A percentile compares a stretch with the other conserved stretches of the same genome.
phyloP scores from a whole-genome alignment of 2,329 filamentous ascomycete genomes.

The Fusarium irregulare region DNA sequence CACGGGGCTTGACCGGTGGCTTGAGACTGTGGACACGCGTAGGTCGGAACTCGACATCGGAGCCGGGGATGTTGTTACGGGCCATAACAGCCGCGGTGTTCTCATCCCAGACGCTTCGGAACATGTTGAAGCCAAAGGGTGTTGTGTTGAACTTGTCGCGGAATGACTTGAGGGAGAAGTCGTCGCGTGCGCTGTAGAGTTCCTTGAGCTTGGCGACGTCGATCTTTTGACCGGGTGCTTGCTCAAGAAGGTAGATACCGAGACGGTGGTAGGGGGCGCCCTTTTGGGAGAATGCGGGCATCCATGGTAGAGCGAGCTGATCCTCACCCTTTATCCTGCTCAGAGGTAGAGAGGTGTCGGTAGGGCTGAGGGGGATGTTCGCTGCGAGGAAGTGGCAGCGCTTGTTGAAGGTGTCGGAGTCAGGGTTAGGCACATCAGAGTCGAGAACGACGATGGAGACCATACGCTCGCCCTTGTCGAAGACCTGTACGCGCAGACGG shows the following conservation, averaged over 20 bases:
- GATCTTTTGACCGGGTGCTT: constrained; percentile 69
- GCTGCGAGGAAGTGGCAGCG: constrained; percentile 89
- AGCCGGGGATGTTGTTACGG: constrained; percentile 77
- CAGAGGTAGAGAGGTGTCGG: constrained; percentile 72
- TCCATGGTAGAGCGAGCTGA: constrained; percentile 82
- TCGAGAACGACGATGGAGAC: constrained; percentile 89
- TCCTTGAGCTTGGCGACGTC: constrained; percentile 69
- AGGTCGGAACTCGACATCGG: constrained; percentile 85
- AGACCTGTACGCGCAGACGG: constrained; percentile 84
- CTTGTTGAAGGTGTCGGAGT: constrained; percentile 79
- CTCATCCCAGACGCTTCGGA: constrained; percentile 91
- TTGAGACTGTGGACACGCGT: constrained; percentile 78
- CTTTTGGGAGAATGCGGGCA: constrained; percentile 88
- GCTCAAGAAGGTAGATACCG: constrained; percentile 84
- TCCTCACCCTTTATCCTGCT: constrained; percentile 67
- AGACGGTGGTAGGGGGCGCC: constrained; percentile 92
- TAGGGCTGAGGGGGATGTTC: constrained; percentile 66
- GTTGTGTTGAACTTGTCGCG: constrained; percentile 74
- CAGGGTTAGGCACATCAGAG: constrained; percentile 85
- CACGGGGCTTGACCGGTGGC: constrained; percentile 68
- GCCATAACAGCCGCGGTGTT: constrained; percentile 89
- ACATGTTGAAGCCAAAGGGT: constrained; percentile 86
- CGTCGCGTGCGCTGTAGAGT: constrained; percentile 66
- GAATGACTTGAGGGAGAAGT: constrained; percentile 81
- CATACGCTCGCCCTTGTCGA: constrained; percentile 82